Base-by-base conservation (phyloP, 2,329 filamentous ascomycete genomes). In the Paradendryphiella salina region DNA sequence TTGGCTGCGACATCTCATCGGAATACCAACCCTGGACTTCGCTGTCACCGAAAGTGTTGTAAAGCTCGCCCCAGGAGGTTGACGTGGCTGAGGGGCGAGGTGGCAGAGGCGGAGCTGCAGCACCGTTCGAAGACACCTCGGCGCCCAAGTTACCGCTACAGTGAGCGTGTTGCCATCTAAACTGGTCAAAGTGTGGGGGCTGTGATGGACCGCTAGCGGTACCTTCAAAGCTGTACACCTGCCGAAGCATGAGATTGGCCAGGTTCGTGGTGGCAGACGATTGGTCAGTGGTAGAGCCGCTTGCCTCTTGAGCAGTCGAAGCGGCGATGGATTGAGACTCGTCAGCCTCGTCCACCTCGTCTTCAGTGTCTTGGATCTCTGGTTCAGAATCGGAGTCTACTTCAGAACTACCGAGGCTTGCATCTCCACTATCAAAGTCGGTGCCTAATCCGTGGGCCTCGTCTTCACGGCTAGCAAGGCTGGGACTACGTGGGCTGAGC, bases 21-120 rank as follows among this genome's bases (percentile, higher is more conserved):
- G 54, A 34, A 17, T 46, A 51, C 45, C 51, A 50, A 11, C 32
- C 18, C 6, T 35, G 47, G 21, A 28, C n/a, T 23, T 59, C 50
- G 33, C 33, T 43, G 18, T 53, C 49, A 8, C 41, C 45, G n/a
- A 51, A 55, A n/a, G 41, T 29, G 23, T 55, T 54, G n/a, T 52
- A 54, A 11, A 31, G 8, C 10, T 40, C 29, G 17, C 42, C 29
- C 52, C 52, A 65, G 1, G 43, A 41, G 32, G 57, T 35, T 14
- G 40, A 35, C 32, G 44, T 56, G 3, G 58, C 37, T 39, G 56
- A 37, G 11, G 56, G 54, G 8, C 60, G 61, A 34, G 63, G 61
- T 11, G 62, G 60, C 4, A 63, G 46, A 35, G 59, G 51, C 13
- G 60, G 54, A 28, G 56, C 52, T n/a, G 34, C 29, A 20, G 34